These are phyloP conservation scores for Tuber aestivum DNA, from an alignment of 495 filamentous ascomycete species.

Conservation along the genomic window DNA sequence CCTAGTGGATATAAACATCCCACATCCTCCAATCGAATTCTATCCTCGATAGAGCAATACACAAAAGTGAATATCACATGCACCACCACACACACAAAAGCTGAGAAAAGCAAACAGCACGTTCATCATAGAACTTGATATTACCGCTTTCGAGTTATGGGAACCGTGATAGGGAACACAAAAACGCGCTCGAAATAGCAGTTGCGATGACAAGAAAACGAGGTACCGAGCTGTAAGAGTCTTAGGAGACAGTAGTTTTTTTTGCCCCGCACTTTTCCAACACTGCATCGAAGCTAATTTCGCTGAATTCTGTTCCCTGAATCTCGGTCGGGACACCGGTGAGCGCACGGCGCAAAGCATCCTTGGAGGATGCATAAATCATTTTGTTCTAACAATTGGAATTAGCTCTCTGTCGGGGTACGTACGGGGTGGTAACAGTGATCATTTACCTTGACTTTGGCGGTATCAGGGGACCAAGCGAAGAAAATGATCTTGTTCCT, in stretches of 20 bases:
- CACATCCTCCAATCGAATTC: constrained; percentile 28
- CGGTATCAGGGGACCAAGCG: constrained; percentile 82
- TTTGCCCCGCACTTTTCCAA: constrained; percentile 51
- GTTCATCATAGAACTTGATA: constrained; percentile 26
- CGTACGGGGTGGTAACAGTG: background rate
- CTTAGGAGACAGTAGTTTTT: constrained; percentile 12
- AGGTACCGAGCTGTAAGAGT: constrained; percentile 15
- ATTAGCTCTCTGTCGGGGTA: constrained; percentile 19
- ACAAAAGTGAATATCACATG: constrained; percentile 31
- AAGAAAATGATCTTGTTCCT: constrained; percentile 97
- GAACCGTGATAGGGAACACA: constrained; percentile 22
- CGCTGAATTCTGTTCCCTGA: constrained; percentile 87
- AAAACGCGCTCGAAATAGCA: constrained; percentile 13
- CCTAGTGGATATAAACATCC: constrained; percentile 24
- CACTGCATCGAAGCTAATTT: constrained; percentile 78
- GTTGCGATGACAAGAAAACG: background rate
- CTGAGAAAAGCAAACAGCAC: constrained; percentile 27
- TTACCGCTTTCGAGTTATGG: constrained; percentile 17
- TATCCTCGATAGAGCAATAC: constrained; percentile 39
- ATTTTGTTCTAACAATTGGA: constrained; percentile 63
- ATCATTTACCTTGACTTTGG: constrained; percentile 65
- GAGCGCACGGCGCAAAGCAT: constrained; percentile 79
- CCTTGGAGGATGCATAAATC: constrained; percentile 95
- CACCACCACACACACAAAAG: constrained; percentile 17
- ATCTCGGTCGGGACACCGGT: constrained; percentile 72